Percentiles rank a stretch among this genome's conserved stretches.
phyloP scores from a whole-genome alignment of 176 grass and related monocot species.

The Raddia distichophylla region DNA sequence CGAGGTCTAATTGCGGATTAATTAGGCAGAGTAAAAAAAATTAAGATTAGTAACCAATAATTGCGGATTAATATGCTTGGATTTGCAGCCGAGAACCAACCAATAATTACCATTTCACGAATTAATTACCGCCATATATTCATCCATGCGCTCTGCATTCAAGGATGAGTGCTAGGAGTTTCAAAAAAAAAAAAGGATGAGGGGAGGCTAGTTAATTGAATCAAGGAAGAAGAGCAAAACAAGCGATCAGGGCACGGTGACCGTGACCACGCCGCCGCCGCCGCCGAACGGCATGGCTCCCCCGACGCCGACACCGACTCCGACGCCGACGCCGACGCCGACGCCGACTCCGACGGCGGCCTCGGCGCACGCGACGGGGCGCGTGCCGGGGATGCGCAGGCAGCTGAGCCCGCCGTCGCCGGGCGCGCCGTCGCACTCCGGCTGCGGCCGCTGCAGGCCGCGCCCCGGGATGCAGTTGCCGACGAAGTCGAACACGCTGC shows the following conservation, averaged over 20 bases:
- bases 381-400: conserved; percentile 55
- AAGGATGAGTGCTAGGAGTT: not conserved
- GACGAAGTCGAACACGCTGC: conserved; percentile 74
- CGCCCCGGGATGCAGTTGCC: conserved; percentile 84
- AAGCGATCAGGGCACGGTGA: conserved; percentile 47
- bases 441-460: conserved; percentile 75
- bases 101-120: conserved; percentile 30
- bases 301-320: conserved; percentile 44
- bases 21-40: conserved; percentile 2
- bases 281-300: conserved; percentile 34
- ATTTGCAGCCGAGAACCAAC: conserved; percentile 15
- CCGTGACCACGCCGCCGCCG: conserved; percentile 43
- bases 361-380: conserved; percentile 42
- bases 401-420: conserved; percentile 70
- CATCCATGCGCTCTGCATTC: not conserved
- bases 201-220: conserved; percentile 7
- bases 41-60: too few relatives aligned
- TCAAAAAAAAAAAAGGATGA: too few relatives aligned
- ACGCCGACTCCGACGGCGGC: conserved; percentile 53
- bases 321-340: conserved; percentile 49
- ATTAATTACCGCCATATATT: conserved; percentile 12
- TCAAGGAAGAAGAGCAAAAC: not conserved
- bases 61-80: not conserved
- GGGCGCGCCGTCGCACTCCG: conserved; percentile 60
- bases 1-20: not conserved